Percentiles rank a stretch among this genome's conserved stretches.
These are phyloP conservation scores for Erucastrum elatum DNA, from an alignment of 345 rosid species.

Conservation along the genomic window DNA sequence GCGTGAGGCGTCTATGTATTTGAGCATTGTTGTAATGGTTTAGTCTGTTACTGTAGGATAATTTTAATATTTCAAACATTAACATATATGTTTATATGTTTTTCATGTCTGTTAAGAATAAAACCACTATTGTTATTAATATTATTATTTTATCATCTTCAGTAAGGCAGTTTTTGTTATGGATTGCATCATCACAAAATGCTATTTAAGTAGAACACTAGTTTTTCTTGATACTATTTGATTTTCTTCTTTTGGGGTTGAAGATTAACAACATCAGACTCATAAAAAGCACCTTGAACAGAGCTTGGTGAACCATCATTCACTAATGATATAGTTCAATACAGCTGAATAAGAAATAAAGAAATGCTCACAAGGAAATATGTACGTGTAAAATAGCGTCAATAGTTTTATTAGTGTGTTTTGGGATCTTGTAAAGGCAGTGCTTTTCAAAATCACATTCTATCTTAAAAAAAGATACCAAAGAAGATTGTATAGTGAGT, in stretches of 20 bases:
- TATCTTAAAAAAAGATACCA: background rate
- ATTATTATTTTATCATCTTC: background rate
- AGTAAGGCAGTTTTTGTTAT: background rate
- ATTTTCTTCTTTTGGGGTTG: background rate
- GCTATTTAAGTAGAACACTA: background rate
- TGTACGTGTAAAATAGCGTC: background rate
- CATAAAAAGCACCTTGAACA: background rate
- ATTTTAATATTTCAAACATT: constrained; percentile 12
- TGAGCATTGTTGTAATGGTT: constrained; percentile 14
- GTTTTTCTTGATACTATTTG: background rate
- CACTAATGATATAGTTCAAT: background rate
- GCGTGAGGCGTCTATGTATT: constrained; percentile 12
- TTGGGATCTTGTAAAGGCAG: background rate
- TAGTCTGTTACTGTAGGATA: constrained; percentile 14
- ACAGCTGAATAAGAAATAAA: background rate
- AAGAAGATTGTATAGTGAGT: background rate
- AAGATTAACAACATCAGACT: background rate
- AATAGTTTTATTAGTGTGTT: background rate
- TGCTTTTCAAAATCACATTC: background rate
- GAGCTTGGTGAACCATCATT: background rate
- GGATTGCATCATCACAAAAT: background rate
- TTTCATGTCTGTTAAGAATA: constrained; percentile 12
- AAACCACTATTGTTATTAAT: background rate
- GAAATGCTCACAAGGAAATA: background rate
- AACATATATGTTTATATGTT: constrained; percentile 11